A percentile compares a stretch with the other conserved stretches of the same genome.
Evolutionary conservation across 768 basidiomycete genomes (phyloP).

Genomic region (Pulveroboletus frians): DNA sequence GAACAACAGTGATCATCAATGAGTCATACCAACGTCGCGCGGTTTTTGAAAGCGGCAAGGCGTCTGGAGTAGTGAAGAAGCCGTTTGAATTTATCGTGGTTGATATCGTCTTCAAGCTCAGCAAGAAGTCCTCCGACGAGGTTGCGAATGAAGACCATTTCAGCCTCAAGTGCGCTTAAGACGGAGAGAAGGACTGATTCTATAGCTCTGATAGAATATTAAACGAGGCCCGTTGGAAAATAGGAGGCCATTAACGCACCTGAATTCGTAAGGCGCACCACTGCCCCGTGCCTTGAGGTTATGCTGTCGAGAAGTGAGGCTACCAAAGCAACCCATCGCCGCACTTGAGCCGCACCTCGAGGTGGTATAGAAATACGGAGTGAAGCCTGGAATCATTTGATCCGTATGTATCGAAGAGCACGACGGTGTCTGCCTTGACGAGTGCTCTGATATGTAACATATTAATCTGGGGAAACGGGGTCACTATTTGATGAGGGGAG

Average conservation of each 20-base stretch:
- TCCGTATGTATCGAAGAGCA: constrained; percentile 90
- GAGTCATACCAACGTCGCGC: constrained; percentile 68
- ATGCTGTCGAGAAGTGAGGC: constrained; percentile 46
- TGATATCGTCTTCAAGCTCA: constrained; percentile 93
- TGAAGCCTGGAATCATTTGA: constrained; percentile 82
- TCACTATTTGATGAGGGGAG: constrained; percentile 3
- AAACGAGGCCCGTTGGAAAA: constrained; percentile 16
- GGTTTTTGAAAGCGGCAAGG: constrained; percentile 83
- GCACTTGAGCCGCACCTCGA: constrained; percentile 52
- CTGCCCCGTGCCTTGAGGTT: constrained; percentile 71
- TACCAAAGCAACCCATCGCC: constrained; percentile 6
- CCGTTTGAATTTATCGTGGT: constrained; percentile 89
- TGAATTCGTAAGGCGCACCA: constrained; percentile 82
- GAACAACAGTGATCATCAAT: background rate
- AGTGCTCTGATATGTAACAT: constrained; percentile 93
- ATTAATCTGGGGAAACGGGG: constrained; percentile 56
- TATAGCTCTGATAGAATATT: constrained; percentile 59
- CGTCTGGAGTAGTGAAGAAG: constrained; percentile 89
- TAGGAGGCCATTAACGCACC: constrained; percentile 40
- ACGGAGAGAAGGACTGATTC: constrained; percentile 92
- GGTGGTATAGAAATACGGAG: constrained; percentile 81
- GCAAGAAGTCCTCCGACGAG: constrained; percentile 86
- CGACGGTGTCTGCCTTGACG: constrained; percentile 86
- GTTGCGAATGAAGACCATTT: constrained; percentile 91
- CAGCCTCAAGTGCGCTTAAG: constrained; percentile 88